These are phyloP conservation scores for Aspergillus sp. DNA, from an alignment of 2,329 filamentous ascomycete genomes.

Conservation along the genomic window DNA sequence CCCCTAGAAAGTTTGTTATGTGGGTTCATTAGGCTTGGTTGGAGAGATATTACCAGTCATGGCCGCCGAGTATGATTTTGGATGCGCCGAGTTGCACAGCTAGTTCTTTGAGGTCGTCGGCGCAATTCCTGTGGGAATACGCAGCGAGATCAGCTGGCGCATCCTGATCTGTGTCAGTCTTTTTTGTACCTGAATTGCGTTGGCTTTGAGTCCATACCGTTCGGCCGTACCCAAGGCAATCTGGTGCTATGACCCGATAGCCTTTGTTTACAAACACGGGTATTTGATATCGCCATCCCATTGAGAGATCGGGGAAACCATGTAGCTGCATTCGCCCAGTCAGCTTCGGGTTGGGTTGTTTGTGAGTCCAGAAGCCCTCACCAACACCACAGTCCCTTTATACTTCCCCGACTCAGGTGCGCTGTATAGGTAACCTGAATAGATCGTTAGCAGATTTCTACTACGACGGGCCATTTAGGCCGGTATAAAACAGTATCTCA, in stretches of 20 bases:
- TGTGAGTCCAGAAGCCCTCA: constrained; percentile 30
- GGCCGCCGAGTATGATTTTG: constrained; percentile 79
- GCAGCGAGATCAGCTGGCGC: constrained; percentile 64
- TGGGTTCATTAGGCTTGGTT: neutral
- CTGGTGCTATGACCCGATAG: constrained; percentile 79
- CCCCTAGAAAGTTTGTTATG: constrained; percentile 57
- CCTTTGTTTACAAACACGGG: constrained; percentile 73
- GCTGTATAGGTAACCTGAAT: constrained; percentile 58
- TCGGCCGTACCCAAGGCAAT: constrained; percentile 84
- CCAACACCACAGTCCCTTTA: constrained; percentile 59
- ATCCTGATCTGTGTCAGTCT: constrained; percentile 50
- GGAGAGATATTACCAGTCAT: constrained; percentile 69
- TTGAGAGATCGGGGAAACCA: constrained; percentile 81
- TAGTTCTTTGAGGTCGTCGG: constrained; percentile 76
- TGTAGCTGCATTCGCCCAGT: constrained; percentile 57
- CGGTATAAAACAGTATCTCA: neutral
- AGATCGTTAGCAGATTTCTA: constrained; percentile 12
- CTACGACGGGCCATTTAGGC: neutral
- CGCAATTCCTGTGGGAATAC: constrained; percentile 74
- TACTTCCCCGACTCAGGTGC: constrained; percentile 49
- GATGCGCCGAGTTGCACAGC: constrained; percentile 60
- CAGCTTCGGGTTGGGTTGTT: neutral
- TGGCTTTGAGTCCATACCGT: constrained; percentile 55
- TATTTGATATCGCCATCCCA: constrained; percentile 90
- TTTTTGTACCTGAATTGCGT: neutral